Evolutionary conservation across 768 basidiomycete genomes (phyloP).

Genomic region (Pisolithus albus): DNA sequence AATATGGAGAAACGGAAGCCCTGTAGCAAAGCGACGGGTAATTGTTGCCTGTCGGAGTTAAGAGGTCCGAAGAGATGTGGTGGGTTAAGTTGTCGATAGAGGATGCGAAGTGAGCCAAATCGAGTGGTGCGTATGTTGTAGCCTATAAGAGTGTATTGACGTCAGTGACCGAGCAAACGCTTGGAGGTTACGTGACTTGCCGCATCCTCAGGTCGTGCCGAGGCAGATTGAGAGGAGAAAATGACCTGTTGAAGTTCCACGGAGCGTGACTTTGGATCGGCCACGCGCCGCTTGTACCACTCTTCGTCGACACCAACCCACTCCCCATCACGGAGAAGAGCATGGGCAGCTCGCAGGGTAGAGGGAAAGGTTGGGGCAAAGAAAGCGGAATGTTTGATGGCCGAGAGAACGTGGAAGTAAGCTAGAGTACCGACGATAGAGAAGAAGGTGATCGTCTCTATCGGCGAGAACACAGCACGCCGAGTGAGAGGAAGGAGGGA

Average conservation of each 20-base stretch:
- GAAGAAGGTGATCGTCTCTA: slow-evolving; percentile 88
- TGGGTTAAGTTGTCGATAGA: slow-evolving; percentile 44
- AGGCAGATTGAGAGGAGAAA: slow-evolving; percentile 41
- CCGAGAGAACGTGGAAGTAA: slow-evolving; percentile 89
- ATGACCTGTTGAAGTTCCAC: slow-evolving; percentile 74
- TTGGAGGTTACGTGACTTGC: slow-evolving; percentile 17
- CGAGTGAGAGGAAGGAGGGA: slow-evolving; percentile 62
- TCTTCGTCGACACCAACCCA: slow-evolving; percentile 60
- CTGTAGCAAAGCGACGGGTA: slow-evolving; percentile 51
- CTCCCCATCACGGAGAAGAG: slow-evolving; percentile 44
- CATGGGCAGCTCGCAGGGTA: slow-evolving; percentile 49
- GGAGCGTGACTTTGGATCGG: slow-evolving; percentile 26
- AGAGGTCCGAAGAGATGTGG: slow-evolving; percentile 37
- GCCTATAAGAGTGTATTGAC: slow-evolving; percentile 15
- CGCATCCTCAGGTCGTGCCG: slow-evolving; percentile 29
- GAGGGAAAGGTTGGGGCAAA: slow-evolving; percentile 50
- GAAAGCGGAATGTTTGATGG: slow-evolving; percentile 84
- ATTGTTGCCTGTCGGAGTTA: slow-evolving; percentile 35
- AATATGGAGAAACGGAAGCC: slow-evolving; percentile 14
- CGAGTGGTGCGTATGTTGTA: slow-evolving; percentile 26
- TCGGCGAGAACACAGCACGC: slow-evolving; percentile 69
- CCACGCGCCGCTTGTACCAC: slow-evolving; percentile 36
- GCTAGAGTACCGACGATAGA: slow-evolving; percentile 86
- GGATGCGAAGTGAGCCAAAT: slow-evolving; percentile 36
- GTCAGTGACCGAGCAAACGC: neutral